A percentile compares a stretch with the other conserved stretches of the same genome.
Evolutionary conservation across 192 early-diverging fungal species (phyloP).

Genomic region (Rhizophagus sp.): DNA sequence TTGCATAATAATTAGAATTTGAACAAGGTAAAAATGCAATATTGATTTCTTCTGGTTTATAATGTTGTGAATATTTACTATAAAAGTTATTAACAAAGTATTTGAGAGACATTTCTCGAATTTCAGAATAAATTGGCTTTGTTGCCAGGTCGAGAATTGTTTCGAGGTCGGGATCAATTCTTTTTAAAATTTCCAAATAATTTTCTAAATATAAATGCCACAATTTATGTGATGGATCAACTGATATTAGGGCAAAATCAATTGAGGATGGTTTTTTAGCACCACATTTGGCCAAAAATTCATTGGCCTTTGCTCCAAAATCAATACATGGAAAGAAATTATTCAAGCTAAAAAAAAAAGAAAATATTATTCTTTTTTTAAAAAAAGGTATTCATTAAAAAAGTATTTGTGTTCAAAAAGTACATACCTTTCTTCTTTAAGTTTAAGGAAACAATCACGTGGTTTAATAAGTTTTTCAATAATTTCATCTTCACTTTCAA

Average conservation of each 20-base stretch:
- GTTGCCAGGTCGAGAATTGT: conserved; percentile 46
- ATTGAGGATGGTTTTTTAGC: conserved; percentile 76
- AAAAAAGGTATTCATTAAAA: conserved; percentile 10
- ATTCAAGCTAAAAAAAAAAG: conserved; percentile 39
- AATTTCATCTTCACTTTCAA: background rate
- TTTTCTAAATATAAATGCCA: conserved; percentile 61
- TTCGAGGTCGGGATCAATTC: conserved; percentile 37
- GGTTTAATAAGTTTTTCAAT: background rate
- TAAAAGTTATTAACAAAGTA: conserved; percentile 75
- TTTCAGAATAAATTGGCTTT: conserved; percentile 20
- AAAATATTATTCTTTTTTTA: no score
- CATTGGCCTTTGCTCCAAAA: conserved; percentile 70
- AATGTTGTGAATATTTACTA: conserved; percentile 51
- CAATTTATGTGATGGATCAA: conserved; percentile 58
- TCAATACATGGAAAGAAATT: conserved; percentile 62
- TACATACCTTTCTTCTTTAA: conserved; percentile 10
- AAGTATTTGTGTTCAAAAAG: no score
- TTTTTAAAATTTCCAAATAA: conserved; percentile 32
- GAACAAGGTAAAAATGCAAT: conserved; percentile 65
- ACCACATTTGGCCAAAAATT: conserved; percentile 81
- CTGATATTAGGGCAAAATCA: conserved; percentile 68
- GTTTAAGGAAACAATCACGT: background rate
- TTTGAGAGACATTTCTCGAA: conserved; percentile 55
- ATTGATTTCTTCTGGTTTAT: conserved; percentile 46
- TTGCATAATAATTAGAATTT: conserved; percentile 38